A percentile compares a stretch with the other conserved stretches of the same genome.
Evolutionary conservation across 2,329 filamentous ascomycete species (phyloP).

Genomic region (Ascochyta pisi): DNA sequence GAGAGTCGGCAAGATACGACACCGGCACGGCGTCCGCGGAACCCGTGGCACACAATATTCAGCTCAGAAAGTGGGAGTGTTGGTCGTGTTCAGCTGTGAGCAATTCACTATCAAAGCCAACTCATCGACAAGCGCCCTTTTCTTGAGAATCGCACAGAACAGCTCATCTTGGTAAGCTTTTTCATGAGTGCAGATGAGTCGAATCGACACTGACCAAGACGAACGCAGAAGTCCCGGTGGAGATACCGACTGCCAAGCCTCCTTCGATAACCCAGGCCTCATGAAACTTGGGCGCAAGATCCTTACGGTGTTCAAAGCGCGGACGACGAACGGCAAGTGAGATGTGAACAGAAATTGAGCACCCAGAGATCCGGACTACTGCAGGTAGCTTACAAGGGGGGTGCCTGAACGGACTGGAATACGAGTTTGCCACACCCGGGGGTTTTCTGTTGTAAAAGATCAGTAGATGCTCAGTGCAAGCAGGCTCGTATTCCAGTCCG

Average conservation of each 20-base stretch:
- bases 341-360: neutral
- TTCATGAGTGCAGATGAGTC: slow-evolving; percentile 15
- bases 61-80: neutral
- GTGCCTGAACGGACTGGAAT: too few species aligned
- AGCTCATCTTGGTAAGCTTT: neutral
- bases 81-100: neutral
- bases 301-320: slow-evolving; percentile 1
- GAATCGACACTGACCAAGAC: neutral
- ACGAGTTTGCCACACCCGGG: too few species aligned
- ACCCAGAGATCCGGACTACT: neutral
- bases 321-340: neutral
- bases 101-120: neutral
- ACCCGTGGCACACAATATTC: neutral
- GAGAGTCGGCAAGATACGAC: neutral
- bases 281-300: slow-evolving; percentile 7
- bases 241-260: slow-evolving; percentile 3
- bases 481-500: too few species aligned
- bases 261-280: slow-evolving; percentile 8
- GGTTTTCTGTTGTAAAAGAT: too few species aligned
- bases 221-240: neutral
- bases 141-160: neutral
- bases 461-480: too few species aligned
- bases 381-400: slow-evolving; percentile 3
- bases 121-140: slow-evolving; percentile 7
- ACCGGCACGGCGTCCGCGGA: neutral